Evolutionary conservation across 495 filamentous ascomycete genomes (phyloP), one percentile per base, ranked within the genome.

Genomic region (Halenospora varia): DNA sequence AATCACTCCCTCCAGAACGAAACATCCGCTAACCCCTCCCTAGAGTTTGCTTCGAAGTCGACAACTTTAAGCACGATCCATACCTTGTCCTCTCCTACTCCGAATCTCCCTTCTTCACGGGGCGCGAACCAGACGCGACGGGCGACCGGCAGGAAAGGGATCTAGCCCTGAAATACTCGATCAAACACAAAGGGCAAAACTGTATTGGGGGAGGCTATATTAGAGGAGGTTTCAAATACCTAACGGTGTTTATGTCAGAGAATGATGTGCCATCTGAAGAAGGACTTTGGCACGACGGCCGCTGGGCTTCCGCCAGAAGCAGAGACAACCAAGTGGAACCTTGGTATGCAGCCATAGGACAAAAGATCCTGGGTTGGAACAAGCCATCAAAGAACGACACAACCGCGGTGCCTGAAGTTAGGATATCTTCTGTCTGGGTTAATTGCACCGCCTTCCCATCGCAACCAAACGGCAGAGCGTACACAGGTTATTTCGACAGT

Each of bases 401-500:
- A 9, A 13, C 53, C 25, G 58, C 47, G n/a, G 51, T 57, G 42
- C 62, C 57, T 2, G 53, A 51, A 11, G 63, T 71, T 17, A 11
- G 48, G 2, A 68, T 71, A 44, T 59, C 62, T 15, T 15, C 57
- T 11, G 26, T 74, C 26, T 74, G 67, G 67, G 66, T 73, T 25
- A 70, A 69, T 46, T 72, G 68, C 57, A 71, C 68, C 1, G 63
- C 70, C 2, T 74, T 69, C 46, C 73, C 73, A 2, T 70, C 67
- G 0, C 61, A 70, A 48, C 52, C 55, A 4, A 68, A 71, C 56
- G 67, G 65, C 26, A 57, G 64, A 19, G 70, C 69, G n/a, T 81
- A 81, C 60, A 69, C 70, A 11, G 77, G 77, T 8, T 81, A 78
- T 50, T 81, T 81, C 53, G 65, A 75, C 57, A 73, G 68, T 44